Conservation (phyloP, 768 basidiomycete genomes). For the Tubosaeta brunneosetosa region DNA sequence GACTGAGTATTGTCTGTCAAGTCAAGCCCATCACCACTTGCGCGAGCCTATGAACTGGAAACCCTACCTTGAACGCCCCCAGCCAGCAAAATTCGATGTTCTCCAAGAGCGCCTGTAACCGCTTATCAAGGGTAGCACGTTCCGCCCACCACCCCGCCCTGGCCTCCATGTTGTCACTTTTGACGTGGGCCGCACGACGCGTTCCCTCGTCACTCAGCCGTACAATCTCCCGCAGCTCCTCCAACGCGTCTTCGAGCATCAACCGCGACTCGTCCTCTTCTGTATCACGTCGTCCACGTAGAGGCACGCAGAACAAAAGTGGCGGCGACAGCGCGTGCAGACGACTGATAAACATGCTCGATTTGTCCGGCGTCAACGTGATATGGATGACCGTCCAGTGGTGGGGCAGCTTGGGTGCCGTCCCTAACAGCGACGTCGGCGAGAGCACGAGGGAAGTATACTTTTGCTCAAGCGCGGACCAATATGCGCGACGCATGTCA, state of each 20-base stretch:
- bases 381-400: slow-evolving; percentile 86
- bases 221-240: slow-evolving; percentile 78
- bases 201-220: slow-evolving; percentile 72
- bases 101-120: slow-evolving; percentile 67
- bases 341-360: slow-evolving; percentile 78
- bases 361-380: slow-evolving; percentile 76
- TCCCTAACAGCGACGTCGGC: slow-evolving; percentile 37
- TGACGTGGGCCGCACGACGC: slow-evolving; percentile 65
- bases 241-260: slow-evolving; percentile 66
- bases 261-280: slow-evolving; percentile 70
- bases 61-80: slow-evolving; percentile 88
- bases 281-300: slow-evolving; percentile 76
- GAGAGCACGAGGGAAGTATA: slow-evolving; percentile 36
- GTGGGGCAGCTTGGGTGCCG: slow-evolving; percentile 49
- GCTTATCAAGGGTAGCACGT: slow-evolving; percentile 67
- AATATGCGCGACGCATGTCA: slow-evolving; percentile 47
- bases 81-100: slow-evolving; percentile 97
- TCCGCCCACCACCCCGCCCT: slow-evolving; percentile 84
- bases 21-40: neutral
- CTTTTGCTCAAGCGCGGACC: slow-evolving; percentile 52
- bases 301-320: slow-evolving; percentile 82
- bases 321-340: slow-evolving; percentile 56
- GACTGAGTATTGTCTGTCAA: slow-evolving; percentile 58
- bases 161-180: slow-evolving; percentile 59
- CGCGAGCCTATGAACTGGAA: neutral